Conservation (phyloP, 148 eudicot species). For the Rhododendron henanense region DNA sequence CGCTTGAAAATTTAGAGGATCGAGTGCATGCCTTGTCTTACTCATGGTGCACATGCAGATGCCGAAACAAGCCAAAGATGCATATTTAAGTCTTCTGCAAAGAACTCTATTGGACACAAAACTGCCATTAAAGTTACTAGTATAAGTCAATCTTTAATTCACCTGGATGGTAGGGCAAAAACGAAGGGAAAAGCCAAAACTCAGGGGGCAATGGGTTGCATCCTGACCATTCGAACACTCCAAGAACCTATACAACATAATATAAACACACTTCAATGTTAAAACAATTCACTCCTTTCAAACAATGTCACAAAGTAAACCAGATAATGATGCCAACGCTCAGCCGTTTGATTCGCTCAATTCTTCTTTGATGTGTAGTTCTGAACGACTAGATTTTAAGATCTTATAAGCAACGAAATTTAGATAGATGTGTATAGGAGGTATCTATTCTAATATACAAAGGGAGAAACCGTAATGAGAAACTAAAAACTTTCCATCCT, state of each 20-base stretch:
- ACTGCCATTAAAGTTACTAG: neutral
- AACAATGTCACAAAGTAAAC: neutral
- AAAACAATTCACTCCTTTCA: neutral
- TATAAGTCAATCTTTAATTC: neutral
- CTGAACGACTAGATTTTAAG: too few species aligned
- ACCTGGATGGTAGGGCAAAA: conserved; percentile 15
- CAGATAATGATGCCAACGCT: neutral
- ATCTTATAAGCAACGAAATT: too few species aligned
- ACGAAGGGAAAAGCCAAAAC: conserved; percentile 13
- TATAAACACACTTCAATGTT: too few species aligned
- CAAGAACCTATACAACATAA: conserved; percentile 3
- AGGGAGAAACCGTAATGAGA: too few species aligned
- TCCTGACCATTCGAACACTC: conserved; percentile 17
- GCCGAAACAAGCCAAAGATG: neutral
- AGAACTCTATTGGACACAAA: neutral
- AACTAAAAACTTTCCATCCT: too few species aligned
- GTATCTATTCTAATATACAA: too few species aligned
- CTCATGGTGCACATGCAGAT: neutral
- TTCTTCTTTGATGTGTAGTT: too few species aligned
- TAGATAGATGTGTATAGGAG: too few species aligned
- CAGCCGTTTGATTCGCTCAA: neutral
- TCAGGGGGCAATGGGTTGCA: conserved; percentile 24
- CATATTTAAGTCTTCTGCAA: neutral
- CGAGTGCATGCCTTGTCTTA: neutral
- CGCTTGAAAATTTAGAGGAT: neutral